Conservation (phyloP, 805 yeast species). For the Wickerhamiella parazyma region DNA sequence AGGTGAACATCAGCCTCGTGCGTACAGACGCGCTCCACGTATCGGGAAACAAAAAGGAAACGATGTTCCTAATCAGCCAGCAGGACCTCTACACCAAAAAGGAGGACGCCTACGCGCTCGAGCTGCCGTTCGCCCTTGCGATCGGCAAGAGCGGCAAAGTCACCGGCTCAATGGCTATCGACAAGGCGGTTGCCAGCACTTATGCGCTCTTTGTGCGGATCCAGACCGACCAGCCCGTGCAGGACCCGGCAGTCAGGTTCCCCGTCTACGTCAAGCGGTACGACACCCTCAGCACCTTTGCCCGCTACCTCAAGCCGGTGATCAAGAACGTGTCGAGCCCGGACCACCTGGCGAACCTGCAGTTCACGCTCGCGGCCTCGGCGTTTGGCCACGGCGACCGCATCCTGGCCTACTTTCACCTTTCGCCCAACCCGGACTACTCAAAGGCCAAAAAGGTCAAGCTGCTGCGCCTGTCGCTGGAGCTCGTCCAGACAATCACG, state of each 20-base stretch:
- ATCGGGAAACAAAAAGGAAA: constrained; percentile 26
- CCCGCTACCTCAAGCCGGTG: constrained; percentile 24
- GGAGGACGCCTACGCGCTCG: constrained; percentile 23
- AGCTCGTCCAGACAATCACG: constrained; percentile 26
- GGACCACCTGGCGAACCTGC: constrained; percentile 27
- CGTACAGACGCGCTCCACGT: constrained; percentile 28
- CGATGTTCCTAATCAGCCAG: constrained; percentile 27
- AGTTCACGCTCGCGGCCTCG: constrained; percentile 24
- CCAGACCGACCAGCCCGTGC: constrained; percentile 14
- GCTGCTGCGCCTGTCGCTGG: constrained; percentile 25
- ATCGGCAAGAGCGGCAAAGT: constrained; percentile 26
- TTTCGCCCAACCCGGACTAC: constrained; percentile 28
- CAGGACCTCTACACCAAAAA: constrained; percentile 18
- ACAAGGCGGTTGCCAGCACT: constrained; percentile 20
- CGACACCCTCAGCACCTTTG: constrained; percentile 30
- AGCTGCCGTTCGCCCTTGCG: constrained; percentile 29
- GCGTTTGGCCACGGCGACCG: constrained; percentile 31
- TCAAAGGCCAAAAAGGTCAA: constrained; percentile 27
- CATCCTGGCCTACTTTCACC: constrained; percentile 21
- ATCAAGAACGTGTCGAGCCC: constrained; percentile 18
- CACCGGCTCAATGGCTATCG: constrained; percentile 6
- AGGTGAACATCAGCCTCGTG: constrained; percentile 27
- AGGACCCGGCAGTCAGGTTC: constrained; percentile 13
- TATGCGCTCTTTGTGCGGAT: constrained; percentile 25
- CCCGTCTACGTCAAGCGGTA: constrained; percentile 28